Base-by-base conservation (phyloP, 495 filamentous ascomycete genomes). In the Peziza echinospora region DNA sequence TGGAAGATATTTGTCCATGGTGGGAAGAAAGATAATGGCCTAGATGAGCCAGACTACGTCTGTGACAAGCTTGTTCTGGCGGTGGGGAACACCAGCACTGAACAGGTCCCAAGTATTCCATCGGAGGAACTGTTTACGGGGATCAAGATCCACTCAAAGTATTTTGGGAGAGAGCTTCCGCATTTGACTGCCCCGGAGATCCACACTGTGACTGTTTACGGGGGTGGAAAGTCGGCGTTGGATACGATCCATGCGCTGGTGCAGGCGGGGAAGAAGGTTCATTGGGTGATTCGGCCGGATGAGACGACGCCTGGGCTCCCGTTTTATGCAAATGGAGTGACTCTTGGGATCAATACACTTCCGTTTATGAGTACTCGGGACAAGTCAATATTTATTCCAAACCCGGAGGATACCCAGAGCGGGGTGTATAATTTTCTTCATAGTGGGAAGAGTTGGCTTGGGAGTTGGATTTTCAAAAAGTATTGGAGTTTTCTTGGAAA, bases 251-350 rank as follows among this genome's bases (percentile, higher is more conserved):
- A 84, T 53, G 66, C 69, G 2, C 77, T 75, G 53, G 77, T 73
- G 1, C 66, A 69, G 0, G 64, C 67, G 0, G 82, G 79, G 2
- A 65, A 77, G 43, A 62, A 72, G 24, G 78, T 92, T 2, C 68
- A 83, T 51, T 84, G 76, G 82, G 64, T 92, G 21, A 84, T 93
- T 49, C 71, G 85, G 47, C 71, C 73, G 25, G 77, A 69, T 6
- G 84, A 83, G 2, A 73, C 80, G 57, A 83, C 82, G 0, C 76
- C 80, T 0, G 54, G 30, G 13, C 30, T 37, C 30, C 13, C 30
- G 13, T 37, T 13, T 7, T 34, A 13, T 37, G 30, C 30, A 2
- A 11, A 11, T 7, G 30, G 13, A 0, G 6, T 7, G 30, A 13
- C 30, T 13, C 30, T 37, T 3, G 30, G 30, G 13, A 11, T 13